Base-by-base conservation (phyloP, 2,329 filamentous ascomycete genomes). In the Leptographium radiaticola region DNA sequence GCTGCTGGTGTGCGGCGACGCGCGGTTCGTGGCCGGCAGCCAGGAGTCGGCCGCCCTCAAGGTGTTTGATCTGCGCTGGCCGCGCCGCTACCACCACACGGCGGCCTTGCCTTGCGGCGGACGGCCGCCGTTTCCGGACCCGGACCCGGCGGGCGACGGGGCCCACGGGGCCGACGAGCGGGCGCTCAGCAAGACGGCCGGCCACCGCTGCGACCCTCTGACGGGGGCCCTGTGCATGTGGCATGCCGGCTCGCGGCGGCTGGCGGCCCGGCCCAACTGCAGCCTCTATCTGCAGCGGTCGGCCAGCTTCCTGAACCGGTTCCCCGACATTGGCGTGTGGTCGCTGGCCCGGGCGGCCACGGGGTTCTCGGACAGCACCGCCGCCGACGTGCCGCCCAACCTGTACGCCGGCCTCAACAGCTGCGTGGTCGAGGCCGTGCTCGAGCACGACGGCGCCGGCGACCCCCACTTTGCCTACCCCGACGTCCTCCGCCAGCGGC, bases 31-130 rank as follows among this genome's bases (percentile, higher is more conserved):
- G 5, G 70, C 70, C 0, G 76, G 75, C 4, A 74, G 70, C 59
- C 71, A 71, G 39, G 65, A 66, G 16, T 66, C 67, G 5, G 65
- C 70, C 0, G 66, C 68, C 11, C 57, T 80, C 53, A 73, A 75
- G 52, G 62, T 79, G 36, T 80, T 79, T 55, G 77, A 80, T 66
- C 76, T 77, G 53, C 75, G 77, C 12, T 75, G 72, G 65, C 63
- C 70, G 0, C 73, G 65, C 57, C 58, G 64, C 3, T 80, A 80
- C 58, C 64, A 71, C 53, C 71, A 79, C 63, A 74, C 73, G 3
- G 65, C 69, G 4, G 71, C 68, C 6, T 65, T 78, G 12, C 67
- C 74, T 0, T 80, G 77, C 60, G 66, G 69, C 7, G 55, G 52
- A 8, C 57, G 62, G 5, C 55, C 54, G 7, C 74, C 75, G 0